Percentiles rank a stretch among this genome's conserved stretches.
phyloP scores from a whole-genome alignment of 805 yeast species.

The Millerozyma miso region DNA sequence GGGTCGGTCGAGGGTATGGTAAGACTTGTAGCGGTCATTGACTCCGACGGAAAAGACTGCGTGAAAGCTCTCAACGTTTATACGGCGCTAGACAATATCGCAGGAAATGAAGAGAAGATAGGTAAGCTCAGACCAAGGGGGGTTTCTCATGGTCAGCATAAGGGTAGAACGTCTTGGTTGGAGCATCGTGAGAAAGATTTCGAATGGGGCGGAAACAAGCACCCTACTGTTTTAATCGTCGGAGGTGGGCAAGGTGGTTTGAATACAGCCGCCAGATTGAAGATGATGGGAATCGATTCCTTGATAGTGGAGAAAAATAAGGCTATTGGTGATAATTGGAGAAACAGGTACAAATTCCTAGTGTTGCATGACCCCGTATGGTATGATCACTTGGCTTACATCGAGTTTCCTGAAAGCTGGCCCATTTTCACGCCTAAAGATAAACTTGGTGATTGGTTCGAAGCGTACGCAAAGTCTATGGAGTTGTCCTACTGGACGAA shows the following conservation, averaged over 20 bases:
- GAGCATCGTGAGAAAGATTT: constrained; percentile 28
- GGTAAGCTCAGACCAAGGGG: constrained; percentile 32
- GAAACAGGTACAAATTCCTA: constrained; percentile 40
- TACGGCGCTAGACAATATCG: constrained; percentile 30
- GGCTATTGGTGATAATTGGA: constrained; percentile 45
- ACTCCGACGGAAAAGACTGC: constrained; percentile 17
- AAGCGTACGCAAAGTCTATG: constrained; percentile 35
- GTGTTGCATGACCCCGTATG: constrained; percentile 45
- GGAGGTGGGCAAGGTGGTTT: constrained; percentile 49
- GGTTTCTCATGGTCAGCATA: constrained; percentile 36
- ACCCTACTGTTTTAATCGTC: constrained; percentile 41
- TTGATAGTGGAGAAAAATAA: constrained; percentile 35
- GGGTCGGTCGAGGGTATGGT: constrained; percentile 31
- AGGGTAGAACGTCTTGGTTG: constrained; percentile 35
- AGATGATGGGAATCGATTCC: constrained; percentile 36
- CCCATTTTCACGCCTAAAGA: constrained; percentile 44
- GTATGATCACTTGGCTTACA: constrained; percentile 39
- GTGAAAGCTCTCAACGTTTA: constrained; percentile 29
- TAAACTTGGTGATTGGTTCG: constrained; percentile 42
- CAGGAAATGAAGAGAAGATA: constrained; percentile 26
- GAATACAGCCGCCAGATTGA: constrained; percentile 39
- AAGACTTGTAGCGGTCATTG: constrained; percentile 21
- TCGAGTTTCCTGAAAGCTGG: constrained; percentile 37
- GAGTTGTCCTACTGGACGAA: constrained; percentile 32
- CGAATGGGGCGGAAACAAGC: constrained; percentile 24